phyloP scores from a whole-genome alignment of 2,329 filamentous ascomycete species.

The Calonectria crousiana region DNA sequence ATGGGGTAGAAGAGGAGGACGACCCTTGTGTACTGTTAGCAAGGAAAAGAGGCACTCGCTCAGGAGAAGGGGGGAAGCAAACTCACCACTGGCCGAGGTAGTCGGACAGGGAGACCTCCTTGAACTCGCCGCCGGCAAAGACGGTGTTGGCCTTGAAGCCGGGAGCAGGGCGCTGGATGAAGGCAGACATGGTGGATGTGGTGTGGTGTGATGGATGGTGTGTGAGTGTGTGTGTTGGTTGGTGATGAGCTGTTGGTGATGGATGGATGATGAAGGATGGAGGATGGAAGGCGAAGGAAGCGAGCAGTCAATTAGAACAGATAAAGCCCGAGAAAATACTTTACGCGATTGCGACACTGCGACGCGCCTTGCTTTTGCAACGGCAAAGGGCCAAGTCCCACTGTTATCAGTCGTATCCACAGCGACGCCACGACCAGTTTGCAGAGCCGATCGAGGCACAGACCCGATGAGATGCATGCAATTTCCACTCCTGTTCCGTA shows the following conservation, averaged over 20 bases:
- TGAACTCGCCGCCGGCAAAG: constrained; percentile 62
- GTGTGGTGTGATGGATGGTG: background rate
- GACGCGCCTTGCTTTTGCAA: constrained; percentile 7
- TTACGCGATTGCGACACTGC: background rate
- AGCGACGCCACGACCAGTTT: background rate
- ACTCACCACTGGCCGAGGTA: constrained; percentile 61
- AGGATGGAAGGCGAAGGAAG: background rate
- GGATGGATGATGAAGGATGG: background rate
- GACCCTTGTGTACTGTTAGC: constrained; percentile 57
- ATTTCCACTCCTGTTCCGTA: background rate
- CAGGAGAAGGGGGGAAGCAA: background rate
- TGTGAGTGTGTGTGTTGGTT: background rate
- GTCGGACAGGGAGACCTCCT: constrained; percentile 59
- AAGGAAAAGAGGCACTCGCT: too few species aligned
- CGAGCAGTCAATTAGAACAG: background rate
- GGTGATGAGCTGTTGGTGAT: background rate
- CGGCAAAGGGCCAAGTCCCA: background rate
- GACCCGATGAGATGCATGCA: background rate
- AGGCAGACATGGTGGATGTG: constrained; percentile 55
- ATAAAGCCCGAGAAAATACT: background rate
- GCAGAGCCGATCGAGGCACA: background rate
- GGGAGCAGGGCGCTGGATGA: constrained; percentile 63
- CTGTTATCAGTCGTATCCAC: constrained; percentile 12
- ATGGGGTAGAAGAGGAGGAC: constrained; percentile 76
- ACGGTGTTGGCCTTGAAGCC: constrained; percentile 63